Conservation (phyloP, 495 filamentous ascomycete species). For the Apiosordaria backusii region DNA sequence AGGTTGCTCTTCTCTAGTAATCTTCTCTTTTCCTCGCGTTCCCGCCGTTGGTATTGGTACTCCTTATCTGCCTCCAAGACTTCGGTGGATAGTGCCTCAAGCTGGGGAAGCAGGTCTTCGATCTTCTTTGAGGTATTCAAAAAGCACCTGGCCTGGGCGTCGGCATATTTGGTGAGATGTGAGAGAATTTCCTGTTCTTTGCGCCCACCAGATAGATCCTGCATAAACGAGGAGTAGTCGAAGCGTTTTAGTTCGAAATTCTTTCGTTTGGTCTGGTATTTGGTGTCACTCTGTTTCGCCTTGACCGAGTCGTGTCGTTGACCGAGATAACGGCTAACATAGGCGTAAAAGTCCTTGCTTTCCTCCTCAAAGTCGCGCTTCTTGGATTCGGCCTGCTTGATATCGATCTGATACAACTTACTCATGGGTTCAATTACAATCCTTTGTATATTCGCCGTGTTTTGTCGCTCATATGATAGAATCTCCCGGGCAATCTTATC, state of each 20-base stretch:
- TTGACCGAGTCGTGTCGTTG: constrained; percentile 94
- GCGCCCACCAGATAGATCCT: constrained; percentile 92
- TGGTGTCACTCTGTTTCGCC: constrained; percentile 96
- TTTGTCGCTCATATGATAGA: constrained; percentile 77
- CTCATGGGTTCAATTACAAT: constrained; percentile 91
- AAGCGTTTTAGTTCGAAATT: constrained; percentile 97
- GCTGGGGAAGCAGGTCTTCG: constrained; percentile 79
- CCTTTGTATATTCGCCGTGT: constrained; percentile 78
- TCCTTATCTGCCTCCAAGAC: constrained; percentile 92
- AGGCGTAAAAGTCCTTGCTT: constrained; percentile 94
- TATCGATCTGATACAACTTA: constrained; percentile 89
- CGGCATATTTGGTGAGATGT: constrained; percentile 90
- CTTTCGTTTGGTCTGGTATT: constrained; percentile 89
- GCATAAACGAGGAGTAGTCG: constrained; percentile 99
- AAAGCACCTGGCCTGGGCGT: constrained; percentile 82
- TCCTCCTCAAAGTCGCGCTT: constrained; percentile 98
- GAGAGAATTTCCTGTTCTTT: constrained; percentile 98
- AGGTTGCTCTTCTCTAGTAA: constrained; percentile 85
- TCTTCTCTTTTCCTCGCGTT: constrained; percentile 88
- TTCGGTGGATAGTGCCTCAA: constrained; percentile 87
- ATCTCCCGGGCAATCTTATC: constrained; percentile 95
- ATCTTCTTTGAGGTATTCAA: constrained; percentile 80
- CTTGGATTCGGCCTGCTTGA: constrained; percentile 96
- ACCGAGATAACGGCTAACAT: constrained; percentile 89
- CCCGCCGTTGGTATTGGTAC: constrained; percentile 87